phyloP scores from a whole-genome alignment of 2,329 filamentous ascomycete genomes.

The Cordyceps cicadae region DNA sequence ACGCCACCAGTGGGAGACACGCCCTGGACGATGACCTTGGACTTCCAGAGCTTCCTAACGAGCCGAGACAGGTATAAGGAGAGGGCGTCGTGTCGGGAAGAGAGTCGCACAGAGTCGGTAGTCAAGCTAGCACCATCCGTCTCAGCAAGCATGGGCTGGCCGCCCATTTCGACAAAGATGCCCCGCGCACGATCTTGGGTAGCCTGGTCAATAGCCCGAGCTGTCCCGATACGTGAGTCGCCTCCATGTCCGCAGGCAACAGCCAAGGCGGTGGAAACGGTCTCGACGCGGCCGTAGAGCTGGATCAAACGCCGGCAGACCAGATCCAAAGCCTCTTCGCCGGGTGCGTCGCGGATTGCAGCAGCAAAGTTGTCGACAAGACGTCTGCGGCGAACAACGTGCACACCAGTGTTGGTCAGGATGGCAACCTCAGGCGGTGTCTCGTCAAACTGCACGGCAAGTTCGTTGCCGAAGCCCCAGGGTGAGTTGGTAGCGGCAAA shows the following conservation, averaged over 20 bases:
- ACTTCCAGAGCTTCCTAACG: constrained; percentile 83
- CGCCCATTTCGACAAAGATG: constrained; percentile 87
- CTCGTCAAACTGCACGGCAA: constrained; percentile 91
- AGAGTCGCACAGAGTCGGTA: constrained; percentile 77
- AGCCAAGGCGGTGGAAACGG: constrained; percentile 80
- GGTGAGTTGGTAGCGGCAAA: constrained; percentile 62
- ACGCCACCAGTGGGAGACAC: constrained; percentile 49
- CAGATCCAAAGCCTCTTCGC: constrained; percentile 71
- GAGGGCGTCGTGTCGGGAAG: constrained; percentile 80
- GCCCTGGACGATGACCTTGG: constrained; percentile 56
- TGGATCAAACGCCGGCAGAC: constrained; percentile 78
- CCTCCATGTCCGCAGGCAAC: constrained; percentile 91
- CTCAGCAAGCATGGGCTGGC: constrained; percentile 76
- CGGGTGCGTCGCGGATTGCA: constrained; percentile 62
- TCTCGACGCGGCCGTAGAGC: constrained; percentile 81
- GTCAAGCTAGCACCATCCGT: constrained; percentile 61
- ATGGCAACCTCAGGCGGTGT: constrained; percentile 77
- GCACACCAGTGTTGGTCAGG: constrained; percentile 82
- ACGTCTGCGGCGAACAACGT: constrained; percentile 73
- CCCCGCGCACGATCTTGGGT: constrained; percentile 78
- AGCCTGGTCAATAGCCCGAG: constrained; percentile 72
- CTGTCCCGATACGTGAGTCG: constrained; percentile 62
- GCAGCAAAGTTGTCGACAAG: constrained; percentile 89
- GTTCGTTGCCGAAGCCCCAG: constrained; percentile 83
- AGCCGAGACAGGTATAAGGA: constrained; percentile 81